Conservation (phyloP, 1,284 basidiomycete genomes). For the Trichosporon faecale region DNA sequence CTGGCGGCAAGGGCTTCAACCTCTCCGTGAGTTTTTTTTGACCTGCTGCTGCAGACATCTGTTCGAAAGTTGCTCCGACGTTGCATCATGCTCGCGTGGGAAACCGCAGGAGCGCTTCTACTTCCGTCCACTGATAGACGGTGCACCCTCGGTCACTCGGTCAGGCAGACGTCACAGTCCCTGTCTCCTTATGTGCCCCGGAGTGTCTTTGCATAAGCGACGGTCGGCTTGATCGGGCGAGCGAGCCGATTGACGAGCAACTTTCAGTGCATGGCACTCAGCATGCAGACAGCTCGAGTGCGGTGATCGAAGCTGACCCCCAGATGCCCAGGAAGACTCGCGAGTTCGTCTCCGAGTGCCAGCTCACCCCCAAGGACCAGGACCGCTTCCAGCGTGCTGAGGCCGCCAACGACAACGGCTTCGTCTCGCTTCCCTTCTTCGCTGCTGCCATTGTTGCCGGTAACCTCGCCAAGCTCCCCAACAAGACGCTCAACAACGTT, state of each 20-base stretch:
- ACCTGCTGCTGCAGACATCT: neutral
- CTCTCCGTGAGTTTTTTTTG: conserved; percentile 20
- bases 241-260: neutral
- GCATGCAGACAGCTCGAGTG: neutral
- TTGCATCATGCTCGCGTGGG: neutral
- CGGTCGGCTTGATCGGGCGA: neutral
- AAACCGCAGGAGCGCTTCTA: neutral
- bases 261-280: neutral
- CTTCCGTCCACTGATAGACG: neutral
- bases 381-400: conserved; percentile 43
- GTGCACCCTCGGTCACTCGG: neutral
- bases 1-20: conserved; percentile 22
- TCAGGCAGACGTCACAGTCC: neutral
- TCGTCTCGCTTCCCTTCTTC: conserved; percentile 28
- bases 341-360: conserved; percentile 75
- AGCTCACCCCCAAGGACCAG: conserved; percentile 74
- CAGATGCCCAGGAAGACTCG: conserved; percentile 70
- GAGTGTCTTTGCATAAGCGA: neutral
- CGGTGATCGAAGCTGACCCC: neutral
- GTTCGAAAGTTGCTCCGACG: neutral
- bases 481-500: conserved; percentile 33
- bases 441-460: conserved; percentile 39
- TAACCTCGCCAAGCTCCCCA: conserved; percentile 36
- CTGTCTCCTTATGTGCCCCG: neutral
- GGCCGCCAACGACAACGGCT: conserved; percentile 35